These are phyloP conservation scores for Endocladia muricata DNA, from an alignment of 31 red algal species.

Conservation along the genomic window DNA sequence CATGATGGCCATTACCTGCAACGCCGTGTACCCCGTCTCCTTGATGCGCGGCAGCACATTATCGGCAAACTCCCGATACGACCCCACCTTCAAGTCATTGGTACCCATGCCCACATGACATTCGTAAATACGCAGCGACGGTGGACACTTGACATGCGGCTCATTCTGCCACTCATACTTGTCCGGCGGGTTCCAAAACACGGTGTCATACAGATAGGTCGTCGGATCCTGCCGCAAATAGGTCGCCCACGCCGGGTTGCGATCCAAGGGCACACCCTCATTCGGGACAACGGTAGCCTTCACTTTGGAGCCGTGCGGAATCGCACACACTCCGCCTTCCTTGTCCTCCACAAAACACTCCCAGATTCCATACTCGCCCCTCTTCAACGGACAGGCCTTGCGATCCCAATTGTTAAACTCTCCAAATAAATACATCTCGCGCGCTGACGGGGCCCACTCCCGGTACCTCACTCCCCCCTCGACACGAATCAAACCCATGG, in stretches of 20 bases:
- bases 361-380: slow-evolving; percentile 88
- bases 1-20: slow-evolving; percentile 99
- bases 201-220: slow-evolving; percentile 81
- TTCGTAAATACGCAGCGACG: slow-evolving; percentile 87
- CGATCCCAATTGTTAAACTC: slow-evolving; percentile 98
- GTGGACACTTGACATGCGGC: slow-evolving; percentile 47
- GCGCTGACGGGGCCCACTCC: slow-evolving; percentile 92
- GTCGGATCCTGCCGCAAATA: slow-evolving; percentile 79
- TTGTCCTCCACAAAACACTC: slow-evolving; percentile 64
- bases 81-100: slow-evolving; percentile 79
- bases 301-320: slow-evolving; percentile 77
- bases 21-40: slow-evolving; percentile 84
- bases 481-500: slow-evolving; percentile 65
- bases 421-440: slow-evolving; percentile 85
- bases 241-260: slow-evolving; percentile 90
- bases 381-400: slow-evolving; percentile 40
- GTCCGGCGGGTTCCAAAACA: slow-evolving; percentile 90
- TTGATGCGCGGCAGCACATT: slow-evolving; percentile 88
- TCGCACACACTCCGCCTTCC: slow-evolving; percentile 68
- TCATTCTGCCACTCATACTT: slow-evolving; percentile 74
- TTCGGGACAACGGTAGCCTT: slow-evolving; percentile 76
- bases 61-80: slow-evolving; percentile 91
- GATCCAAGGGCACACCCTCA: slow-evolving; percentile 67
- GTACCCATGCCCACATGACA: slow-evolving; percentile 93
- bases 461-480: slow-evolving; percentile 68